phyloP scores from a whole-genome alignment of 2,329 filamentous ascomycete species.

The Cadophora sp. region DNA sequence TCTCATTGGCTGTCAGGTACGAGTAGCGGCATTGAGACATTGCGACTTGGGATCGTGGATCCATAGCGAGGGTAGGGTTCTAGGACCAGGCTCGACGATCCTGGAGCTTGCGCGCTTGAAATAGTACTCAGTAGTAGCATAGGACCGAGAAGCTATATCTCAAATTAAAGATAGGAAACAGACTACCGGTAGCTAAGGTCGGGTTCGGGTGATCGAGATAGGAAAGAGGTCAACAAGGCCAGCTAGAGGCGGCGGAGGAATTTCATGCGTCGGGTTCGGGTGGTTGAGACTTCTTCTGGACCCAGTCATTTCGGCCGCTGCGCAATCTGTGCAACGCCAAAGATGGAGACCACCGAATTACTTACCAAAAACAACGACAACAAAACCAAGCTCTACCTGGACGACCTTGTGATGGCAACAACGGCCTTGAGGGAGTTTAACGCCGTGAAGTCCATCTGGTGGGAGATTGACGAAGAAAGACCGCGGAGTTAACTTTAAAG shows the following conservation, averaged over 20 bases:
- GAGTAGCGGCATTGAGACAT: not conserved
- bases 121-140: not conserved
- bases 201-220: conserved; percentile 1
- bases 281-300: not conserved
- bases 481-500: not conserved
- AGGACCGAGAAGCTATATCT: not conserved
- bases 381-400: conserved; percentile 1
- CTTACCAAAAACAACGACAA: not conserved
- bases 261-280: conserved; percentile 1
- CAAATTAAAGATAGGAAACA: not conserved
- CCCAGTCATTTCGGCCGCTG: not conserved
- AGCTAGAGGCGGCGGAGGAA: not conserved
- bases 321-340: not conserved
- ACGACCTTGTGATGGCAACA: not conserved
- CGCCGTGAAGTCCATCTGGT: not conserved
- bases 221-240: not conserved
- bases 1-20: conserved; percentile 6
- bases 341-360: not conserved
- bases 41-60: not conserved
- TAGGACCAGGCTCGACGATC: not conserved
- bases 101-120: conserved; percentile 2
- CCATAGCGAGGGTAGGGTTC: not conserved
- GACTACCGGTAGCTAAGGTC: conserved; percentile 1
- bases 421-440: not conserved
- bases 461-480: not conserved